Percentiles rank a stretch among this genome's conserved stretches.
These are phyloP conservation scores for Xylariaceae sp. DNA, from an alignment of 2,329 filamentous ascomycete genomes.

Conservation along the genomic window DNA sequence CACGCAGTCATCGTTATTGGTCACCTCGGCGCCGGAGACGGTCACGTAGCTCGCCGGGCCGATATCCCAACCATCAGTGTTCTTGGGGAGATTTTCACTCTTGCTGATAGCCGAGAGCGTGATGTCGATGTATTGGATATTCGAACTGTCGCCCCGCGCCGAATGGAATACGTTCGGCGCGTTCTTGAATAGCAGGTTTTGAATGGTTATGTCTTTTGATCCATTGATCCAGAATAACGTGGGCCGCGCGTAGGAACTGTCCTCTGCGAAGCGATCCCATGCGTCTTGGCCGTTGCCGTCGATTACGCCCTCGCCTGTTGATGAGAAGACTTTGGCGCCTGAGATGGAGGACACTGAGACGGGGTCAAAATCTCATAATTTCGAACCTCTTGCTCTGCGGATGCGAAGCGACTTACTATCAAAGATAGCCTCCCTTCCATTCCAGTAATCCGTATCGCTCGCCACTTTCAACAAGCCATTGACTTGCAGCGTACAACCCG, in stretches of 20 bases:
- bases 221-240: slow-evolving; percentile 13
- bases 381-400: too few species aligned
- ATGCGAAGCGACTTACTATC: slow-evolving; percentile 5
- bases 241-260: slow-evolving; percentile 9
- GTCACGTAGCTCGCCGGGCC: slow-evolving; percentile 13
- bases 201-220: slow-evolving; percentile 3
- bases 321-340: slow-evolving; percentile 14
- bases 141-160: slow-evolving; percentile 6
- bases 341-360: slow-evolving; percentile 10
- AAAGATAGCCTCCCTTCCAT: slow-evolving; percentile 11
- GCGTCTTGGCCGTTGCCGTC: slow-evolving; percentile 16
- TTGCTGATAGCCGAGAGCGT: slow-evolving; percentile 9
- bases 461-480: slow-evolving; percentile 11
- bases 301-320: slow-evolving; percentile 13
- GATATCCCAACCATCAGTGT: slow-evolving; percentile 18
- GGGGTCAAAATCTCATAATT: too few species aligned
- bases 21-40: slow-evolving; percentile 9
- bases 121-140: slow-evolving; percentile 14
- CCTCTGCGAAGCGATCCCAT: slow-evolving; percentile 13
- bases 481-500: slow-evolving; percentile 13
- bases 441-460: slow-evolving; percentile 16
- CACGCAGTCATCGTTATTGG: slow-evolving; percentile 16
- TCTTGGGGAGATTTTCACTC: slow-evolving; percentile 15
- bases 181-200: slow-evolving; percentile 12
- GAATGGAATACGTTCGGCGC: slow-evolving; percentile 18